Percentiles rank a stretch among this genome's conserved stretches.
Conservation (phyloP, 2,329 filamentous ascomycete genomes). For the Emydomyces testavorans region DNA sequence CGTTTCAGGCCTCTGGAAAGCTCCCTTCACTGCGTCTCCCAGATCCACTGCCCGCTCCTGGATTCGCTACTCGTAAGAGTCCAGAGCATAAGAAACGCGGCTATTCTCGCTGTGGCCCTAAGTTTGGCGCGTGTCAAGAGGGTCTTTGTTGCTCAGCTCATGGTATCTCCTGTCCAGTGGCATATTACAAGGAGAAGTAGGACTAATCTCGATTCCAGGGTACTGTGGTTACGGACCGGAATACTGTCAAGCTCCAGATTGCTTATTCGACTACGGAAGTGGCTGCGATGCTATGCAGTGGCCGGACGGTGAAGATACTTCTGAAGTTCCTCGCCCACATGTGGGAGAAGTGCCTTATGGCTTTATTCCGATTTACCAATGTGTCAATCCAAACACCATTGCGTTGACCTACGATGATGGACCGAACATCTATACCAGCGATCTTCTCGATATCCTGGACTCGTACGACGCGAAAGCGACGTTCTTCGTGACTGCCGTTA, state of each 20-base stretch:
- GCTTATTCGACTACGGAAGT: constrained; percentile 29
- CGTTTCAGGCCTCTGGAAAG: not conserved
- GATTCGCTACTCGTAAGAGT: constrained; percentile 8
- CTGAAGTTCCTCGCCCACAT: constrained; percentile 26
- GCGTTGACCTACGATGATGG: constrained; percentile 59
- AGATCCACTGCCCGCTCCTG: constrained; percentile 9
- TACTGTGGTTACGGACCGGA: constrained; percentile 29
- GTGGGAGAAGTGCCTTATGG: constrained; percentile 30
- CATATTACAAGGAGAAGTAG: not conserved
- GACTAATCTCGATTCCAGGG: constrained; percentile 20
- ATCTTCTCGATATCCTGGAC: constrained; percentile 51
- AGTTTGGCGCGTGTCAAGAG: constrained; percentile 26
- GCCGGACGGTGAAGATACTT: constrained; percentile 29
- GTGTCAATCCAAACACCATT: constrained; percentile 45
- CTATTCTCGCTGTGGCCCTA: constrained; percentile 26
- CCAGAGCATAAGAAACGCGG: constrained; percentile 5
- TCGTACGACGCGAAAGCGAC: constrained; percentile 53
- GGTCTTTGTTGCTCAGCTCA: constrained; percentile 31
- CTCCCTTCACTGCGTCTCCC: constrained; percentile 12
- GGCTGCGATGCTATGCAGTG: constrained; percentile 29
- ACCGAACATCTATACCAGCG: constrained; percentile 49
- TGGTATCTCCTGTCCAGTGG: constrained; percentile 21
- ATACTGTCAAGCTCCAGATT: constrained; percentile 34
- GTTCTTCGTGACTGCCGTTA: constrained; percentile 51
- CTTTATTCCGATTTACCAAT: constrained; percentile 28